phyloP scores from a whole-genome alignment of 306 rosid genomes.

The Astragalus glycyphyllos region DNA sequence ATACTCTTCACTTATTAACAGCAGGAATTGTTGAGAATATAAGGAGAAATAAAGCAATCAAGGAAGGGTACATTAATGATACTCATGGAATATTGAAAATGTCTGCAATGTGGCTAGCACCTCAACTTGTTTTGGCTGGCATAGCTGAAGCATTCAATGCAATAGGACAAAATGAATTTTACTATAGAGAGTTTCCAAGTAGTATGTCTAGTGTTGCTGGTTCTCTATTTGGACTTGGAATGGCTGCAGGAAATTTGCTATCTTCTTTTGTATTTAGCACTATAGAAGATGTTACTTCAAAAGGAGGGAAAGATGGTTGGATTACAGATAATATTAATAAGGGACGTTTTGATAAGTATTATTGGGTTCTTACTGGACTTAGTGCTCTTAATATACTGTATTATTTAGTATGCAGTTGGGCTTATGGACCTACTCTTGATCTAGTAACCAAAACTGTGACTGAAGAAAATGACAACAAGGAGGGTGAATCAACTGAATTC shows the following conservation, averaged over 20 bases:
- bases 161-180: constrained; percentile 73
- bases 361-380: constrained; percentile 55
- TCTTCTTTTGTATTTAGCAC: constrained; percentile 54
- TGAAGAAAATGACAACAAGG: constrained; percentile 28
- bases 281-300: constrained; percentile 56
- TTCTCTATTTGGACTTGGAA: constrained; percentile 56
- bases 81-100: constrained; percentile 50
- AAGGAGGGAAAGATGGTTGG: constrained; percentile 69
- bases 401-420: constrained; percentile 64
- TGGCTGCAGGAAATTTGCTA: constrained; percentile 62
- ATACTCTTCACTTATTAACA: constrained; percentile 49
- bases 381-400: constrained; percentile 55
- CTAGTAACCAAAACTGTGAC: not conserved
- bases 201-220: constrained; percentile 69
- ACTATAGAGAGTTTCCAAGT: constrained; percentile 68
- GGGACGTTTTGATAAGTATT: constrained; percentile 65
- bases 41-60: constrained; percentile 55
- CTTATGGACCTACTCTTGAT: constrained; percentile 64
- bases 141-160: constrained; percentile 75
- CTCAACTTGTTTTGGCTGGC: constrained; percentile 61
- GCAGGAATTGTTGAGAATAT: constrained; percentile 55
- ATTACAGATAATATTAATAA: constrained; percentile 59
- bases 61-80: constrained; percentile 46
- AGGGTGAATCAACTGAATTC: constrained; percentile 24
- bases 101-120: constrained; percentile 74